phyloP scores from a whole-genome alignment of 2,329 filamentous ascomycete genomes.

The Hypoxylon sp. region DNA sequence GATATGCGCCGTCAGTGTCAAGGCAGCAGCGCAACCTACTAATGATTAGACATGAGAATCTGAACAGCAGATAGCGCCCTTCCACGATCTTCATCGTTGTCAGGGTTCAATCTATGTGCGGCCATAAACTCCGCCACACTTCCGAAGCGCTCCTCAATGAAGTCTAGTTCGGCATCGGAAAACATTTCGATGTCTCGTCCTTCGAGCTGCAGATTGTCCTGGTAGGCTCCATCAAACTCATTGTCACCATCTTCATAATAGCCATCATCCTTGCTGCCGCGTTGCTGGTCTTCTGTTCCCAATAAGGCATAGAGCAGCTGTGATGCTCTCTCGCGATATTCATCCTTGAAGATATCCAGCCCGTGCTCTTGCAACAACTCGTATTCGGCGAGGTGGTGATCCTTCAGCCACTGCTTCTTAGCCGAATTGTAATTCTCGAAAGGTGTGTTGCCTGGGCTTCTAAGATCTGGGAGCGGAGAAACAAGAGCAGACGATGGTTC shows the following conservation, averaged over 20 bases:
- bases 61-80: not conserved
- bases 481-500: not conserved
- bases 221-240: not conserved
- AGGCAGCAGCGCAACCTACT: not conserved
- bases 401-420: conserved; percentile 5
- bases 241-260: not conserved
- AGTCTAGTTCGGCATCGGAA: not conserved
- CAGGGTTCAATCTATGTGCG: not conserved
- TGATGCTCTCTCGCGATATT: conserved; percentile 1
- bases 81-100: not conserved
- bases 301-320: not conserved
- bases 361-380: not conserved
- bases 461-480: not conserved
- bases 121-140: not conserved
- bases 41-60: not conserved
- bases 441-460: not conserved
- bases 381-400: not conserved
- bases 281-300: not conserved
- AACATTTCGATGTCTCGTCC: not conserved
- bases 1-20: not conserved
- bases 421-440: not conserved
- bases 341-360: conserved; percentile 1
- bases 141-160: not conserved
- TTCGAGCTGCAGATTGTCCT: not conserved
- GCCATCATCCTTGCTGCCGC: not conserved